Evolutionary conservation across 2,329 filamentous ascomycete species (phyloP).

Genomic region (Lachnellula subtilissima): DNA sequence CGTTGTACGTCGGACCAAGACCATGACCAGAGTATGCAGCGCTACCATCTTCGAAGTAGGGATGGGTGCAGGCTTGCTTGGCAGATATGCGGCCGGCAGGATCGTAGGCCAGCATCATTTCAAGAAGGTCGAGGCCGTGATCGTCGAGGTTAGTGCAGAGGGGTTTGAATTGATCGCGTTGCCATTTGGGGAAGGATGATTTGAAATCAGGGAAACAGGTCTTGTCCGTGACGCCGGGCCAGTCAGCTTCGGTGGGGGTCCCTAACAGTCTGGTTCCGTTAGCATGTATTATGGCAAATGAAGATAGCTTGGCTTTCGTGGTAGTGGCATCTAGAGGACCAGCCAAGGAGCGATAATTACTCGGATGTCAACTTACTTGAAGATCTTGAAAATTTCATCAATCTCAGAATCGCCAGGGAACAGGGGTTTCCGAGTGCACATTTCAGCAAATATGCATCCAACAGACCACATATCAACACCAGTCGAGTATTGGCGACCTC

Average conservation of each 20-base stretch:
- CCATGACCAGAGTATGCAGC: constrained; percentile 32
- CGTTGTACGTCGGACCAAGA: constrained; percentile 28
- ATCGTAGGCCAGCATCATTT: constrained; percentile 77
- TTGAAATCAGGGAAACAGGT: constrained; percentile 94
- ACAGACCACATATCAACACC: constrained; percentile 96
- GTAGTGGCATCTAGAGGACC: no score
- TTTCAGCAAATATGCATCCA: constrained; percentile 92
- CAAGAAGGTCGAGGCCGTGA: constrained; percentile 61
- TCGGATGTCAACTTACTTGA: constrained; percentile 55
- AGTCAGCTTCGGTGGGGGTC: constrained; percentile 63
- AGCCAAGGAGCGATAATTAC: no score
- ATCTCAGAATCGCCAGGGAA: constrained; percentile 93
- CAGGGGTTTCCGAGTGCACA: constrained; percentile 89
- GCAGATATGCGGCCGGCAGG: constrained; percentile 82
- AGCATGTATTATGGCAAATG: constrained; percentile 9
- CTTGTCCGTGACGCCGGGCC: constrained; percentile 66
- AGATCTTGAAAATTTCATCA: constrained; percentile 92
- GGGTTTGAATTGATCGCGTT: constrained; percentile 58
- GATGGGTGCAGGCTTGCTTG: constrained; percentile 79
- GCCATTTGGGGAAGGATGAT: constrained; percentile 86
- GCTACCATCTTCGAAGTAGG: constrained; percentile 61
- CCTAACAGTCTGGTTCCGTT: constrained; percentile 58
- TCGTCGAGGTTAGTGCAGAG: constrained; percentile 72
- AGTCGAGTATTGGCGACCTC: constrained; percentile 87
- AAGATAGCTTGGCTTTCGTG: neutral